A percentile compares a stretch with the other conserved stretches of the same genome.
These are phyloP conservation scores for Albizia julibrissin DNA, from an alignment of 306 rosid species.

Conservation along the genomic window DNA sequence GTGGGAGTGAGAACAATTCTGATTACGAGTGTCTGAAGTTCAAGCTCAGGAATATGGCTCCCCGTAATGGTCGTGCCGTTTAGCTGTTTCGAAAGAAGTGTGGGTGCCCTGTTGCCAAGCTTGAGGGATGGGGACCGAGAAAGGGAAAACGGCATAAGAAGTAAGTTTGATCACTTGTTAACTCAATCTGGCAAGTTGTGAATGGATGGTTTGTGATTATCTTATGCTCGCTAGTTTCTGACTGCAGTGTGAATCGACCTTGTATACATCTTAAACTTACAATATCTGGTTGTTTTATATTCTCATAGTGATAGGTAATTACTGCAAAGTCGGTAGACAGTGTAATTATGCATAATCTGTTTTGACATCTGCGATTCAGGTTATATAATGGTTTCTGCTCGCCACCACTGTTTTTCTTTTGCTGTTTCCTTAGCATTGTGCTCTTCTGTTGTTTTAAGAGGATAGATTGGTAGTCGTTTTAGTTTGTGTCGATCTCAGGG, in stretches of 20 bases:
- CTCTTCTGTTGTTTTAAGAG: not conserved
- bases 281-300: not conserved
- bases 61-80: conserved; percentile 83
- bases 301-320: not conserved
- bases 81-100: conserved; percentile 82
- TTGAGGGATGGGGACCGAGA: conserved; percentile 91
- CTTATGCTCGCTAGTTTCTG: not conserved
- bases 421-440: not conserved
- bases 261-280: not conserved
- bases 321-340: not conserved
- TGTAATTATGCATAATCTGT: not conserved
- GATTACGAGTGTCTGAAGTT: conserved; percentile 88
- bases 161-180: conserved; percentile 25
- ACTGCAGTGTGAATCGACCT: not conserved
- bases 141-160: conserved; percentile 81
- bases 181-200: not conserved
- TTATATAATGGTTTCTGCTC: not conserved
- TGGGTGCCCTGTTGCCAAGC: conserved; percentile 93
- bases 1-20: conserved; percentile 72
- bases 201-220: not conserved
- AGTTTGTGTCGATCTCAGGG: not conserved
- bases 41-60: conserved; percentile 93
- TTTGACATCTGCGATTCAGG: not conserved
- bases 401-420: too few species aligned
- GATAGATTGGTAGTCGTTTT: not conserved